Conservation (phyloP, 2,329 filamentous ascomycete species). For the Lasiodiplodia theobromae region DNA sequence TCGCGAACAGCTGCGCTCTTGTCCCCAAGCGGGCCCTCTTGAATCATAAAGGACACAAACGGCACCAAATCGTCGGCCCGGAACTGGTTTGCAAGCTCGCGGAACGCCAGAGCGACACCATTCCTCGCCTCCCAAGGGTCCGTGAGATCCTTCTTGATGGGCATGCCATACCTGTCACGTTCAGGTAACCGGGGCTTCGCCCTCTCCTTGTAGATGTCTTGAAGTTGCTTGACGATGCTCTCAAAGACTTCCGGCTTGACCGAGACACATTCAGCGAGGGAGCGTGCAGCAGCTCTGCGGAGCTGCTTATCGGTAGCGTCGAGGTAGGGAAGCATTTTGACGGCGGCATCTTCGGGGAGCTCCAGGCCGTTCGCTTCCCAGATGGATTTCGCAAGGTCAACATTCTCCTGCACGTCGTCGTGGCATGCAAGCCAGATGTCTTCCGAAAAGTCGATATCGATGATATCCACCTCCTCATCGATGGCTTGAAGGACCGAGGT, state of each 20-base stretch:
- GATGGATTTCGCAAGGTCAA: conserved; percentile 81
- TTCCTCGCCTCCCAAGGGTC: conserved; percentile 93
- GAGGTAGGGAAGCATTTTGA: conserved; percentile 77
- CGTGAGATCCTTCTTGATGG: conserved; percentile 82
- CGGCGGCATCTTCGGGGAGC: conserved; percentile 69
- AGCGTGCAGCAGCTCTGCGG: conserved; percentile 80
- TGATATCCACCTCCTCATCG: conserved; percentile 89
- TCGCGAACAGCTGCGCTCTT: conserved; percentile 76
- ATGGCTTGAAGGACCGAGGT: conserved; percentile 88
- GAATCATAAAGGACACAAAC: conserved; percentile 86
- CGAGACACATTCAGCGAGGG: conserved; percentile 76
- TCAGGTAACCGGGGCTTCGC: conserved; percentile 83
- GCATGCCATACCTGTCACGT: conserved; percentile 94
- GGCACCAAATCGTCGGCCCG: conserved; percentile 72
- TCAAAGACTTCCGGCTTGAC: conserved; percentile 67
- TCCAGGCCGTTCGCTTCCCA: conserved; percentile 93
- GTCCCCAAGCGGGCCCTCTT: conserved; percentile 86
- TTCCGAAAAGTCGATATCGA: conserved; percentile 82
- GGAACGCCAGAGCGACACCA: conserved; percentile 87
- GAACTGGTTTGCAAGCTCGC: conserved; percentile 77
- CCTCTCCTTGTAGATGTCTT: conserved; percentile 76
- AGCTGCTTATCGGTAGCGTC: conserved; percentile 82
- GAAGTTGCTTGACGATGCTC: conserved; percentile 69
- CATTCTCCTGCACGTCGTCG: conserved; percentile 88
- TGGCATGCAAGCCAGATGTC: conserved; percentile 95